A percentile compares a stretch with the other conserved stretches of the same genome.
These are phyloP conservation scores for Thelephora ganbajun DNA, from an alignment of 768 basidiomycete genomes.

Conservation along the genomic window DNA sequence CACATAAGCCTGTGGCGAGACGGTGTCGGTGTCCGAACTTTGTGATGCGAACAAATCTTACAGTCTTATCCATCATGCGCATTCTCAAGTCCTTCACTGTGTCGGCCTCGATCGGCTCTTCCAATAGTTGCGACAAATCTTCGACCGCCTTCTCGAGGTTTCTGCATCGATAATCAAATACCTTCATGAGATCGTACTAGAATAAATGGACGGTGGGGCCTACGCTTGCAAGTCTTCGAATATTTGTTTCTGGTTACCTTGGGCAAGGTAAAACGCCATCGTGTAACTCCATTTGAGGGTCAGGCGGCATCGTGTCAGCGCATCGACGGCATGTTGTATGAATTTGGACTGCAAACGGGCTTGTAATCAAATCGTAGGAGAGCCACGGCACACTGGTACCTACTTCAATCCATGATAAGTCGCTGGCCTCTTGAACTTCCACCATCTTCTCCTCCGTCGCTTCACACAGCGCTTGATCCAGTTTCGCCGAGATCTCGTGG, in stretches of 20 bases:
- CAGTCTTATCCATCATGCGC: conserved; percentile 92
- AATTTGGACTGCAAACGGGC: conserved; percentile 33
- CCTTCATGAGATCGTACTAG: background rate
- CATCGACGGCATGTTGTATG: conserved; percentile 94
- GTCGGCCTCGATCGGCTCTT: conserved; percentile 75
- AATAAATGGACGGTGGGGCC: conserved; percentile 8
- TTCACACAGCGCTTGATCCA: conserved; percentile 78
- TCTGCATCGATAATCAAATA: conserved; percentile 22
- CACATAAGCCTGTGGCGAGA: conserved; percentile 45
- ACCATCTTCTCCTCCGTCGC: conserved; percentile 99
- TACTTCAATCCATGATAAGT: conserved; percentile 94
- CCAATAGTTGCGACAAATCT: conserved; percentile 82
- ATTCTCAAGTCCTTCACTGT: conserved; percentile 69
- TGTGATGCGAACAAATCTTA: conserved; percentile 2
- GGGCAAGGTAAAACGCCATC: conserved; percentile 95
- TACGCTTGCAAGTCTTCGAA: conserved; percentile 95
- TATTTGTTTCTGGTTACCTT: conserved; percentile 83
- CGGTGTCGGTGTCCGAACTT: background rate
- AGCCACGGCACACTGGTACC: too few species aligned
- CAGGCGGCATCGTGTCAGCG: conserved; percentile 74
- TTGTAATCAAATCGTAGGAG: too few species aligned
- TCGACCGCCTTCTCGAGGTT: conserved; percentile 94
- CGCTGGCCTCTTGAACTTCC: conserved; percentile 87
- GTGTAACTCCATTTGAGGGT: conserved; percentile 99
- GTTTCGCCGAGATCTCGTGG: conserved; percentile 94